Conservation (phyloP, 441 rosid genomes). For the Metrosideros polymorpha region DNA sequence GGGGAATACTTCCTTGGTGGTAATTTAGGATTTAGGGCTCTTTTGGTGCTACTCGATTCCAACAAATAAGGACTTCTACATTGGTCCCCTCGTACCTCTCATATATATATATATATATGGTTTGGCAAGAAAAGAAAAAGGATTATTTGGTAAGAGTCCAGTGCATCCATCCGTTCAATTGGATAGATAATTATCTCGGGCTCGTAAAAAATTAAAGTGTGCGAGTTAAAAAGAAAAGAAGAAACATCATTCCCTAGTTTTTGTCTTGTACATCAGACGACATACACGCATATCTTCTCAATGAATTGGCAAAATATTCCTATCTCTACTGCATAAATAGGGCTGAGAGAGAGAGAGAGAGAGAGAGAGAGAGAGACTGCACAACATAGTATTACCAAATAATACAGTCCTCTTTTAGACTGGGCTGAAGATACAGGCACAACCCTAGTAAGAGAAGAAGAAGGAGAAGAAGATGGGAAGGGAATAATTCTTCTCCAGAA, state of each 20-base stretch:
- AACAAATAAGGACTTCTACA: not conserved
- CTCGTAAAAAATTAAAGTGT: not conserved
- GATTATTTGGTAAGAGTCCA: not conserved
- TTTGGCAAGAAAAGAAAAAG: not conserved
- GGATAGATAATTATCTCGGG: not conserved
- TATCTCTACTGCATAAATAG: not conserved
- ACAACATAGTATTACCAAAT: not conserved
- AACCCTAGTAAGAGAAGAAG: not conserved
- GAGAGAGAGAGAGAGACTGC: not conserved
- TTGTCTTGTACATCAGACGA: not conserved
- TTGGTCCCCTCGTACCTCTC: not conserved
- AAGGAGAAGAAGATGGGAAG: constrained; percentile 2
- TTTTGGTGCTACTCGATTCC: not conserved
- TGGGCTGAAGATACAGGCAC: not conserved
- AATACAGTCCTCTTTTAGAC: not conserved
- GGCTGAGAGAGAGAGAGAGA: not conserved
- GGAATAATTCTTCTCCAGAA: constrained; percentile 6
- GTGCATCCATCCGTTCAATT: not conserved
- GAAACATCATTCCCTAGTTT: not conserved
- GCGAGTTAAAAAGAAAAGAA: not conserved
- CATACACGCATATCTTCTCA: not conserved
- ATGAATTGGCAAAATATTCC: not conserved
- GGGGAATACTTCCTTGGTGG: not conserved
- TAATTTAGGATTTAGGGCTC: not conserved
- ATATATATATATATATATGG: not conserved